Evolutionary conservation across 73 alveolate genomes (phyloP).

Genomic region (Symbiodinium pilosum): DNA sequence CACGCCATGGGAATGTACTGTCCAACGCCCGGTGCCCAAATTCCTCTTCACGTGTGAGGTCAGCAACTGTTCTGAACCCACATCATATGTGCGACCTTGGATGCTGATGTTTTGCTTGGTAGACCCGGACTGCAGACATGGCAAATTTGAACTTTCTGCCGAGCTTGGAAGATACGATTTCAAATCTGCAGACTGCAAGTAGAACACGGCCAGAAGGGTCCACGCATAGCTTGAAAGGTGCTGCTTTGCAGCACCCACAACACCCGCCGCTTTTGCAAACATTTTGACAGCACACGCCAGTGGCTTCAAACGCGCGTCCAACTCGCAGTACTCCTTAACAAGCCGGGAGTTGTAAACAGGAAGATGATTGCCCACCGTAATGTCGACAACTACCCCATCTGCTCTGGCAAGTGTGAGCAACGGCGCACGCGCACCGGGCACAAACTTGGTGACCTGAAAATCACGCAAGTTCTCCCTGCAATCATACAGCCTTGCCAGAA

Average conservation of each 20-base stretch:
- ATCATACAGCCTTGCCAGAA: not conserved
- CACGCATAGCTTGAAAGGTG: constrained; percentile 36
- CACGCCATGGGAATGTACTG: not conserved
- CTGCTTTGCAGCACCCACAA: constrained; percentile 32
- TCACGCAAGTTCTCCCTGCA: not conserved
- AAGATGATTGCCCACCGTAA: not conserved
- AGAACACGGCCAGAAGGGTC: constrained; percentile 19
- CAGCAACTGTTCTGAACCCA: not conserved
- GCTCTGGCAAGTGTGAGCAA: constrained; percentile 36
- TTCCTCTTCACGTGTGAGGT: not conserved
- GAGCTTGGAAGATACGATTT: not conserved
- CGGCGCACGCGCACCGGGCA: constrained; percentile 31
- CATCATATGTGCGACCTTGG: not conserved
- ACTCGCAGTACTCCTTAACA: not conserved
- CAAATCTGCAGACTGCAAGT: constrained; percentile 19
- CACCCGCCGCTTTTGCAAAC: constrained; percentile 7
- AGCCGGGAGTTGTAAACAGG: constrained; percentile 13
- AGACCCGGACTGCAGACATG: not conserved
- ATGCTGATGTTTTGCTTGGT: not conserved
- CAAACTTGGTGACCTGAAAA: not conserved
- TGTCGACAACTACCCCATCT: not conserved
- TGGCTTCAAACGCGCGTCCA: constrained; percentile 4
- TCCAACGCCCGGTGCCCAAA: not conserved
- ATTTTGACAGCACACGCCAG: constrained; percentile 16
- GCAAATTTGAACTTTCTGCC: not conserved